A percentile compares a stretch with the other conserved stretches of the same genome.
Evolutionary conservation across 208 protist genomes (phyloP).

Genomic region (Herpetomonas muscarum): DNA sequence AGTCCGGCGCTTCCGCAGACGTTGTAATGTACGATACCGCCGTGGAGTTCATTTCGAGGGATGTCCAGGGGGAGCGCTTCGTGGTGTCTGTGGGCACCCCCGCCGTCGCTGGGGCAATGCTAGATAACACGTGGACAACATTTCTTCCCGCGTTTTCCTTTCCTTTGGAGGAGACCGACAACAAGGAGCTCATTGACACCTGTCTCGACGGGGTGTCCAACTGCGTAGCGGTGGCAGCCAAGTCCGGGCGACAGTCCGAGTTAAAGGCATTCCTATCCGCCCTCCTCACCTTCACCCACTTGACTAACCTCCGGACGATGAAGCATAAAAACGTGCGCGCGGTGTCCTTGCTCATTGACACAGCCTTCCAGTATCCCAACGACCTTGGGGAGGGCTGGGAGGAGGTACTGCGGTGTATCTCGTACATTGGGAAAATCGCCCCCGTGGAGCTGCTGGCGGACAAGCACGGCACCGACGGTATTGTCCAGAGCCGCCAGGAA

Average conservation of each 20-base stretch:
- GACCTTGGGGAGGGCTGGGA: constrained; percentile 58
- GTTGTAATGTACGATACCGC: background rate
- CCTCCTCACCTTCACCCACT: constrained; percentile 59
- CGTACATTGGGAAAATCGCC: constrained; percentile 32
- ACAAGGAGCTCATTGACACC: constrained; percentile 40
- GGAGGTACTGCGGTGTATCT: constrained; percentile 66
- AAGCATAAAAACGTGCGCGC: constrained; percentile 78
- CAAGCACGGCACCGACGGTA: background rate
- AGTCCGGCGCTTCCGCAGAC: background rate
- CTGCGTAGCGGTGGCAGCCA: constrained; percentile 41
- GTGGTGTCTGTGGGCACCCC: background rate
- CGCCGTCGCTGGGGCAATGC: constrained; percentile 42
- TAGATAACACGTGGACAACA: constrained; percentile 51
- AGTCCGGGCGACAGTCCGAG: constrained; percentile 52
- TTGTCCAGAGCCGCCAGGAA: too few relatives aligned
- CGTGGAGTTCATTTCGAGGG: background rate
- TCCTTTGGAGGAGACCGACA: constrained; percentile 38
- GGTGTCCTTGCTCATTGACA: constrained; percentile 63
- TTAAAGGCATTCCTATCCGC: constrained; percentile 61
- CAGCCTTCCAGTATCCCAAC: constrained; percentile 67
- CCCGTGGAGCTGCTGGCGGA: background rate
- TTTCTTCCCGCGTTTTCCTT: constrained; percentile 51
- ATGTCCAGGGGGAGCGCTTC: background rate
- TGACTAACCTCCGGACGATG: constrained; percentile 51
- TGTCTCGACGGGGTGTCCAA: constrained; percentile 59